Evolutionary conservation across 345 rosid genomes (phyloP), one percentile per base, ranked within the genome.

Genomic region (Iberis pinnata): DNA sequence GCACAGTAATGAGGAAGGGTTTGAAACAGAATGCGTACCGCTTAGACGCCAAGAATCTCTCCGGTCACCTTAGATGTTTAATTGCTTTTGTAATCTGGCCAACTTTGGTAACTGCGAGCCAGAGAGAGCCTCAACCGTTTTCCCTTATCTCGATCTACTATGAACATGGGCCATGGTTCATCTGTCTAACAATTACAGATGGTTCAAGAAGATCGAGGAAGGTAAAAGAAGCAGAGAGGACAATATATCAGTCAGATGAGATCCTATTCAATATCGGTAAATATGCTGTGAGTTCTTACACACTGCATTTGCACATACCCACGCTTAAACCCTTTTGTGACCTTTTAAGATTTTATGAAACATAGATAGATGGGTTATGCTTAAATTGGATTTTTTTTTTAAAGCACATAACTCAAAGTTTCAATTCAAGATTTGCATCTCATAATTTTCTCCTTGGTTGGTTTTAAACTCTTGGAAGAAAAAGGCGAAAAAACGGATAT

Each of bases 11-110:
- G 88, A 77, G 14, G 77, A 67, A 38, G 49, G 35, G 12, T 60
- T 49, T 49, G 78, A 75, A 35, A 53, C 47, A 3, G 88, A 82
- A 70, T 80, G 76, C 58, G 68, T 79, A 58, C 90, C 90, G 41
- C 80, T 82, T 25, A 76, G 80, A 56, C 72, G 70, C 22, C 73
- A 70, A 59, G 84, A 75, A 9, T 49, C 75, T 16, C 63, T 60
- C 15, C 60, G 81, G 45, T 37, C 75, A 32, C 61, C 73, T 18
- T 78, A 70, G 18, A 32, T 20, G 50, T 43, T 12, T 31, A 6
- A 37, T n/a, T 7, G 29, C 22, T 41, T 9, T 29, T 29, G 33
- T 43, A 58, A 33, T 42, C 64, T 59, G 48, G 48, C 58, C 41
- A 31, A 49, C 19, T 56, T 49, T 16, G 8, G 16, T 48, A 64